Base-by-base conservation (phyloP, 2,329 filamentous ascomycete genomes). In the Calonectria pseudoreteaudii region DNA sequence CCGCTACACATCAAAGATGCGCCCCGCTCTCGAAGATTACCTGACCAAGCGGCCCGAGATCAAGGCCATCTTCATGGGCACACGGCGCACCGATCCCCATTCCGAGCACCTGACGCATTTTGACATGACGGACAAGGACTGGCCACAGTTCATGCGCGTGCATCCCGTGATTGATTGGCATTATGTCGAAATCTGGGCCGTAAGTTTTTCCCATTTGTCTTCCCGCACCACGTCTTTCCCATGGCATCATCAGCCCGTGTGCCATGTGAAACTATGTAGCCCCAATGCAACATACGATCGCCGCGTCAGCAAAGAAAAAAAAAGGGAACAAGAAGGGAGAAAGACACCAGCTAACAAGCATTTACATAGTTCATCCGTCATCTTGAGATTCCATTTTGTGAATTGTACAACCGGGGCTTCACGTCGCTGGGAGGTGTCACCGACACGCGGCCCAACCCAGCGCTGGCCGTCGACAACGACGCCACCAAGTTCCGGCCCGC, bases 161-260 rank as follows among this genome's bases (percentile, higher is more conserved):
- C 95, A 99, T 84, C 96, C 97, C 0, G 94, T 99, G 13, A 96
- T 99, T 81, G 97, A 99, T 85, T 99, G 97, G 97, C 95, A 97
- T 83, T 98, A 76, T 74, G 82, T 92, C 14, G 96, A 98, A 84
- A 96, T 98, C 68, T 98, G 97, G 97, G 91, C 93, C 23, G 95
- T 97, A 82, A 88, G 94, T 89, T 81, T 71, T 41, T 49, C 16
- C 36, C 36, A 41, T 16, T 30, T 8, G 34, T 53, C 18, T 1
- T 44, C 13, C 20, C 26, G 20, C 41, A 26, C n/a, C 10, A n/a
- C 62, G 9, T 34, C 50, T 64, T 64, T 16, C 14, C 50, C 47
- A 44, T 53, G 26, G 30, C 23, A 47, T 30, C 49, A n/a, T 30
- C 49, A n/a, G 38, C n/a, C 58, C 31, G 7, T 11, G 7, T 11